Conservation (phyloP, 2,329 filamentous ascomycete species). For the Cladosporium sp. region DNA sequence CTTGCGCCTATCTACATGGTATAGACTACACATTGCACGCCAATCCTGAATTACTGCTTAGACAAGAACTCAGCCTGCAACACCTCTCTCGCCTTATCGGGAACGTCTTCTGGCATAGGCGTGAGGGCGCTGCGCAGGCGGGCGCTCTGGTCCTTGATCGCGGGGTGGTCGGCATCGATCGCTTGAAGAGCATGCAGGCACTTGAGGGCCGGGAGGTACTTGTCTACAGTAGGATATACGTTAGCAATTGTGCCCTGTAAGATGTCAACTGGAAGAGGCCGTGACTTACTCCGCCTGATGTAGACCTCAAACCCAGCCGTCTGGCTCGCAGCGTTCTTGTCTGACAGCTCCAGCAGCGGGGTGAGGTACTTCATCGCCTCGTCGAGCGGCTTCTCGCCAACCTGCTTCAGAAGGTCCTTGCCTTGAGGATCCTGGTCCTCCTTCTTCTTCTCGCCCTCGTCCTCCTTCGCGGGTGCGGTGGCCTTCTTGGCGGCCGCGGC, state of each 20-base stretch:
- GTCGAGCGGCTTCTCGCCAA: conserved; percentile 72
- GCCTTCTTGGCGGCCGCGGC: conserved; percentile 40
- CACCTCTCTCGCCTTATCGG: conserved; percentile 6
- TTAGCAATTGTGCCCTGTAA: conserved; percentile 6
- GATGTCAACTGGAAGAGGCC: background rate
- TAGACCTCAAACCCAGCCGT: conserved; percentile 85
- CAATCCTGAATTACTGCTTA: conserved; percentile 1
- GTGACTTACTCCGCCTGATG: conserved; percentile 66
- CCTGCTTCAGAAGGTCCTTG: conserved; percentile 54
- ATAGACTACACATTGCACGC: background rate
- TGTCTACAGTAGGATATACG: conserved; percentile 44
- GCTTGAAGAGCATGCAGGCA: conserved; percentile 69
- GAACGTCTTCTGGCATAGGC: conserved; percentile 7
- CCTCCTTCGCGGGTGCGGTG: conserved; percentile 47
- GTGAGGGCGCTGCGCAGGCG: conserved; percentile 1
- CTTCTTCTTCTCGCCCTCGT: conserved; percentile 65
- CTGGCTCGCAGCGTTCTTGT: conserved; percentile 75
- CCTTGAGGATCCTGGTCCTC: conserved; percentile 86
- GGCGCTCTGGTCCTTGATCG: conserved; percentile 7
- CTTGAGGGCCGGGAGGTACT: conserved; percentile 79
- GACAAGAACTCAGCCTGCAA: conserved; percentile 10
- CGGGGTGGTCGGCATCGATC: conserved; percentile 49
- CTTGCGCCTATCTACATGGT: background rate
- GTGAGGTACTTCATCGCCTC: conserved; percentile 82
- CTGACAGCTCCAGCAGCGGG: conserved; percentile 75